Evolutionary conservation across 1,139 yeast species (phyloP), one percentile per base, ranked within the genome.

Genomic region (Hemisphaericaspora subhashii): DNA sequence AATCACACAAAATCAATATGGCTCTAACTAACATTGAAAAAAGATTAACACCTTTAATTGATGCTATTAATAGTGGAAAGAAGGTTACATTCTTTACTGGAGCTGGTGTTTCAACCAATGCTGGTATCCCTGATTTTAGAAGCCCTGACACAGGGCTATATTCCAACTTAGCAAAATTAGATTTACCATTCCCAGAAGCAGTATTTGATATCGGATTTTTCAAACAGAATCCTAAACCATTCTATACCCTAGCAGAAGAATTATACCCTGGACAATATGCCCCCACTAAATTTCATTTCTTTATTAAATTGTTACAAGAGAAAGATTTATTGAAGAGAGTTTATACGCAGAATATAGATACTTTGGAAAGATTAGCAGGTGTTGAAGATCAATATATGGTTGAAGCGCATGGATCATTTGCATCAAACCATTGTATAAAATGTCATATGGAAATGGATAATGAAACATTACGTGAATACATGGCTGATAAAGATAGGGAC

Each of bases 361-460:
- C 97, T 0, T 67, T 90, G 46, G 98, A 90, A 55, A 71, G 95
- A 46, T 68, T 85, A 11, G 94, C 96, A 0, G 96, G 96, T 0
- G 77, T 90, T 0, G 55, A 68, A 1, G 80, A 68, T 24, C 79
- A 81, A 9, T 71, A 64, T 44, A 69, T 92, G 2, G 81, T 92
- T 1, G 97, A 89, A 55, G 98, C 98, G 0, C 98, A 90, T 62
- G 98, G 98, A 0, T 87, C 96, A 1, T 92, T 90, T 72, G 95
- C 95, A 1, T 61, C 58, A 1, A 86, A 84, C 52, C 95, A 83
- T 50, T 90, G 98, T 55, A 83, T 89, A 30, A 80, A 82, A 15
- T 90, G 98, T 61, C 50, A 65, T 1, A 55, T 60, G 18, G 81
- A 74, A 42, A 83, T 82, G 77, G 57, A 72, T 1, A 64, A 68